A percentile compares a stretch with the other conserved stretches of the same genome.
Evolutionary conservation across 2,329 filamentous ascomycete species (phyloP).

Genomic region (Sporothrix inflata): DNA sequence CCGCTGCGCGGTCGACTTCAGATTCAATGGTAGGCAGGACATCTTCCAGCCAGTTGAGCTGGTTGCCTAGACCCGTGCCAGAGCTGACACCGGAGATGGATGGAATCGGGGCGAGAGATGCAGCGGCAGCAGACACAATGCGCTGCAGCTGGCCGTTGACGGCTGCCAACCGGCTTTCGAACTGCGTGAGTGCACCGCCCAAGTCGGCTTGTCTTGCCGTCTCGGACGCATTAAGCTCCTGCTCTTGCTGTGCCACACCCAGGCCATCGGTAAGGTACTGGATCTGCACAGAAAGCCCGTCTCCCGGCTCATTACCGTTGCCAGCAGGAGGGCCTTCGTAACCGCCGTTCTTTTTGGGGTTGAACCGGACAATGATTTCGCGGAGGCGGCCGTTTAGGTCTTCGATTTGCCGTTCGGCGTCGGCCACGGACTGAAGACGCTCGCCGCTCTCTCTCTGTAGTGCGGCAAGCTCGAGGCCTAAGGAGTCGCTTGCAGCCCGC

Average conservation of each 20-base stretch:
- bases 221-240: constrained; percentile 42
- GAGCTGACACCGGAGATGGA: constrained; percentile 56
- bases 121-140: constrained; percentile 54
- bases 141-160: constrained; percentile 68
- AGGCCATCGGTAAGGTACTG: constrained; percentile 73
- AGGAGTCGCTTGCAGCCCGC: constrained; percentile 41
- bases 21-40: constrained; percentile 56
- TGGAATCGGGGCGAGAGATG: constrained; percentile 57
- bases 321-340: constrained; percentile 50
- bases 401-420: constrained; percentile 68
- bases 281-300: constrained; percentile 60
- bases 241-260: constrained; percentile 61
- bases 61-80: constrained; percentile 64
- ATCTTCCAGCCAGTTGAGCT: constrained; percentile 70
- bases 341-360: constrained; percentile 57
- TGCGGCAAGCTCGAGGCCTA: constrained; percentile 43
- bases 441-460: constrained; percentile 43
- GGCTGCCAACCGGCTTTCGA: constrained; percentile 59
- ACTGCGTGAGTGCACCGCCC: constrained; percentile 43
- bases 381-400: constrained; percentile 68
- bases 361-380: constrained; percentile 66
- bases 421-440: constrained; percentile 57
- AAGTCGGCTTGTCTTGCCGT: constrained; percentile 35
- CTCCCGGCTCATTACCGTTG: constrained; percentile 48
- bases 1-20: constrained; percentile 46